Base-by-base conservation (phyloP, 129 eudicot genomes). In the Kitagawia praeruptora region DNA sequence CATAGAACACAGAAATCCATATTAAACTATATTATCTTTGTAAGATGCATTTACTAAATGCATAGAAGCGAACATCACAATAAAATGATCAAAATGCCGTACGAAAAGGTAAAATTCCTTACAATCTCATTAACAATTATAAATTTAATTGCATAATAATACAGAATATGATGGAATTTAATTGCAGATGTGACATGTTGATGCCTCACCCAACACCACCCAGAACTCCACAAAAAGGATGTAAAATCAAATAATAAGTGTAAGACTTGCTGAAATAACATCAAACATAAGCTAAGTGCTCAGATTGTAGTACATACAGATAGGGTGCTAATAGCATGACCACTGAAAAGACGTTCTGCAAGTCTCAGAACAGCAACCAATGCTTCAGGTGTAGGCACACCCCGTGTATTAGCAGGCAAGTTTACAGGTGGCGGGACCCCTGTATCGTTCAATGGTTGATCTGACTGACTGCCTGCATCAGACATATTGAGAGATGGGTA, bases 301-400 rank as follows among this genome's bases (percentile, higher is more conserved):
- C 11, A 25, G 61, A 44, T 11, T 75, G 10, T 44, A 66, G 80
- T 54, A 66, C 89, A 80, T 92, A 95, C 99, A 46, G 97, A 92
- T 79, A 95, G 76, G 41, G 97, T 87, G 51, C 89, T 79, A 80
- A 86, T 84, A 49, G 85, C 92, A 46, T 82, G 89, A 70, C 87
- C 97, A 75, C 86, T 81, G 58, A 96, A 84, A 80, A 96, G 98
- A 42, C 83, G 92, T 73, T 92, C 88, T 21, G 93, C 95, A 78
- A 81, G 95, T 81, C 89, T 85, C 80, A 96, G 69, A 75, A 92
- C 93, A 84, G 80, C 75, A 81, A 86, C 85, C 51, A 96, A 77
- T 61, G 91, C 93, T 34, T 88, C 92, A 77, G 92, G 88, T 4
- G 91, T 88, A 67, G 96, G 90, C 47, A 87, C 80, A 37, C 98